These are phyloP conservation scores for Starmera pachycereana DNA, from an alignment of 805 yeast species.

Conservation along the genomic window DNA sequence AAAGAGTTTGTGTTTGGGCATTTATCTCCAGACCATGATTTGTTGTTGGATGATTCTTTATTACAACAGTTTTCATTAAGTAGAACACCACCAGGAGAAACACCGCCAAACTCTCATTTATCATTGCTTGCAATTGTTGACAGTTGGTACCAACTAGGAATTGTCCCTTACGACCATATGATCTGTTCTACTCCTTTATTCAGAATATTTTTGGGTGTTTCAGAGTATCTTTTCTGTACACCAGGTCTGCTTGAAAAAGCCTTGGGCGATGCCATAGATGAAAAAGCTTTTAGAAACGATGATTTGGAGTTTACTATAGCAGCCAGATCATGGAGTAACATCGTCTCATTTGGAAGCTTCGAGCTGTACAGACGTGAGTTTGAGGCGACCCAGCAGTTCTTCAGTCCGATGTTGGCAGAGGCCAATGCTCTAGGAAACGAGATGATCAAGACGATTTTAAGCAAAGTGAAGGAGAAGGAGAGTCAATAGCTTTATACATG, in stretches of 20 bases:
- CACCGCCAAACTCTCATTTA: constrained; percentile 80
- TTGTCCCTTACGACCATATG: constrained; percentile 93
- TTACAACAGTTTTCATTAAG: constrained; percentile 74
- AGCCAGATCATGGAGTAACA: constrained; percentile 77
- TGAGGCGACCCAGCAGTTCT: constrained; percentile 73
- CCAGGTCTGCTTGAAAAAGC: constrained; percentile 78
- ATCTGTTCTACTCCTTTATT: constrained; percentile 93
- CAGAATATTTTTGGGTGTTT: constrained; percentile 86
- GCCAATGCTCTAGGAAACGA: constrained; percentile 87
- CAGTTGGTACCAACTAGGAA: constrained; percentile 78
- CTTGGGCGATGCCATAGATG: constrained; percentile 57
- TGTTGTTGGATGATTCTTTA: constrained; percentile 66
- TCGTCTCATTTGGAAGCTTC: constrained; percentile 68
- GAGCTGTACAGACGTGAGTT: constrained; percentile 62
- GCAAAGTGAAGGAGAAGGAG: constrained; percentile 12
- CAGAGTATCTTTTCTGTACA: constrained; percentile 82
- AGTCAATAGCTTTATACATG: neutral
- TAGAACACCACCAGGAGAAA: constrained; percentile 51
- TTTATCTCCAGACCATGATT: constrained; percentile 41
- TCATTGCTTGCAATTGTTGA: constrained; percentile 87
- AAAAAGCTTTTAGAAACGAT: constrained; percentile 68
- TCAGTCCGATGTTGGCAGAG: constrained; percentile 77
- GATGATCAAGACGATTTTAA: constrained; percentile 76
- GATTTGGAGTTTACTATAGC: constrained; percentile 90
- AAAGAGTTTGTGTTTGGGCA: constrained; percentile 69